Base-by-base conservation (phyloP, 2,329 filamentous ascomycete genomes). In the Fusarium nematophilum region DNA sequence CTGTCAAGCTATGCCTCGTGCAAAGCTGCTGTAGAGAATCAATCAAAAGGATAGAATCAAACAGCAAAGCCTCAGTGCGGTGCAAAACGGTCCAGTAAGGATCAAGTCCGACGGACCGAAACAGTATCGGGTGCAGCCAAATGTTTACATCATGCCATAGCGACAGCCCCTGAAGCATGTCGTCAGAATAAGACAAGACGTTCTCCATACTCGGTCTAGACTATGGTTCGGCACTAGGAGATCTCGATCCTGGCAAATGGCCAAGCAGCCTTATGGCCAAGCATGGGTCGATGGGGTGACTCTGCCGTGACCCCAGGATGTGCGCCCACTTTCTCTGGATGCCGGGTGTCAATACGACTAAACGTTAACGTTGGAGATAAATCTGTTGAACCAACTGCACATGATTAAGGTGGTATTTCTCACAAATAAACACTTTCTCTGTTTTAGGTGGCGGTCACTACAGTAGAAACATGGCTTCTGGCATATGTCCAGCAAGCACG, bases 241-340 rank as follows among this genome's bases (percentile, higher is more conserved):
- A 39, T 52, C 57, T 53, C 23, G 34, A 45, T 58, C 30, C 13
- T 53, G 30, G 27, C 23, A 36, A 9, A 39, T 37, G 9, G 29
- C 25, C 21, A 42, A 34, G 23, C 30, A 55, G 34, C 37, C 42
- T 26, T 25, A 49, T 17, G 34, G 34, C 42, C 17, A 48, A 49
- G 34, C 40, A 50, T 39, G 30, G 34, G 29, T 53, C 42, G 26
- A 45, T 30, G 27, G 34, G 34, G 26, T 39, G 27, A 40, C 26
- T 45, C 39, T 55, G 39, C 40, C 31, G 29, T 38, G 34, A 38
- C 27, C 30, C 45, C 34, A 55, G 33, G 34, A 26, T 31, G 42
- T 30, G 52, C 29, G 37, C 40, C 42, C 37, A 44, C 46, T 52
- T 46, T 36, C 31, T 26, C 39, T 34, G 26, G 43, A 26, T 17